Base-by-base conservation (phyloP, 2,329 filamentous ascomycete genomes). In the Anthostomella pinea region DNA sequence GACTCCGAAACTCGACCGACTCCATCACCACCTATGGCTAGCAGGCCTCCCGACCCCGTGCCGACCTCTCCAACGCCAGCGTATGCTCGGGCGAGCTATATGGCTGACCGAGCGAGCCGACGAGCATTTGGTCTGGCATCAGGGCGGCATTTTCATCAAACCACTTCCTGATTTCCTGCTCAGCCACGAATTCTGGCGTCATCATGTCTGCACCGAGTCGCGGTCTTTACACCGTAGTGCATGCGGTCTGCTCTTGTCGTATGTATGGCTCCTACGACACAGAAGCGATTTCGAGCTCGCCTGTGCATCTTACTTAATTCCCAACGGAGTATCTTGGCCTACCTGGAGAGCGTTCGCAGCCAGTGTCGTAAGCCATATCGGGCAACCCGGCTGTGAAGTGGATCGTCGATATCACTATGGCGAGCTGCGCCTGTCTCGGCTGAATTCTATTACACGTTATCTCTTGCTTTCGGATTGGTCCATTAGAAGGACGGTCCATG, bases 351-450 rank as follows among this genome's bases (percentile, higher is more conserved):
- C 21, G 1, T 52, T 66, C 30, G 40, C 62, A 26, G 39, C 19
- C 15, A 41, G 53, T 18, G 50, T 62, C 17, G 39, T 59, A 8
- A 20, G 34, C 4, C 22, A 48, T 13, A 31, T 58, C 21, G 48
- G 49, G 39, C 30, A 45, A 19, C 50, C 59, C n/a, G 32, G 44
- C 1, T 7, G 17, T 5, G 45, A 59, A 5, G 58, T 69, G n/a
- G 63, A 62, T 26, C 41, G 43, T 11, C 57, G 68, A 11, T 72
- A 68, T 46, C 37, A 45, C 16, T 72, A 64, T 38, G 66, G 68
- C 13, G 68, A 72, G 48, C 53, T 72, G 19, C 60, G 68, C 2
- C 56, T 71, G 8, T 57, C 58, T 5, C 58, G 67, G 17, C 49
- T 72, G 14, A 68, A 70, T 46, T 56, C 61, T 14, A 59, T 67